A percentile compares a stretch with the other conserved stretches of the same genome.
Evolutionary conservation across 306 rosid genomes (phyloP).

Genomic region (Arachis stenosperma): DNA sequence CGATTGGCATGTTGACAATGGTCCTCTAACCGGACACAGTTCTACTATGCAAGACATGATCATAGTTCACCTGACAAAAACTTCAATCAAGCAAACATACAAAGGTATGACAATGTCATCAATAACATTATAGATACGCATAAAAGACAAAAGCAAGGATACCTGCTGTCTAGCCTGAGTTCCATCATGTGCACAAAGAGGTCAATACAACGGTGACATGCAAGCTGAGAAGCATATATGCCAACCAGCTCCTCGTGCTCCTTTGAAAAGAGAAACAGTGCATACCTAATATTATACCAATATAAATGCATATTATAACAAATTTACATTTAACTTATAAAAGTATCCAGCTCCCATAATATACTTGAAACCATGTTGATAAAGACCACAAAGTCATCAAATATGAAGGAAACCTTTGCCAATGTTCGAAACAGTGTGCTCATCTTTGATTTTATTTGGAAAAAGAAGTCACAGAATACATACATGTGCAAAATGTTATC

Average conservation of each 20-base stretch:
- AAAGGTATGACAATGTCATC: conserved; percentile 20
- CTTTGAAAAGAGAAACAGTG: conserved; percentile 90
- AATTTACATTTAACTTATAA: conserved; percentile 33
- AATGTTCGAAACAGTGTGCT: conserved; percentile 19
- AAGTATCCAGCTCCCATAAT: conserved; percentile 24
- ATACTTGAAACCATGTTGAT: conserved; percentile 26
- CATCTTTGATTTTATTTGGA: conserved; percentile 27
- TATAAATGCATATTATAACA: conserved; percentile 21
- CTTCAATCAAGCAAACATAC: background rate
- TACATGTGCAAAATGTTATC: conserved; percentile 95
- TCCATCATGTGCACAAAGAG: conserved; percentile 99
- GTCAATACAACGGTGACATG: conserved; percentile 85
- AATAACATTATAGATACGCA: conserved; percentile 1
- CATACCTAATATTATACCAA: conserved; percentile 72
- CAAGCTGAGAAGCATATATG: conserved; percentile 96
- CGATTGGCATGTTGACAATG: conserved; percentile 6
- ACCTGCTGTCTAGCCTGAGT: conserved; percentile 93
- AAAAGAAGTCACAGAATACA: conserved; percentile 44
- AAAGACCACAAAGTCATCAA: conserved; percentile 24
- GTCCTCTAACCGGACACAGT: conserved; percentile 3
- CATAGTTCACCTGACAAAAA: conserved; percentile 16
- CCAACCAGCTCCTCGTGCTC: conserved; percentile 98
- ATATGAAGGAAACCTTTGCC: conserved; percentile 28
- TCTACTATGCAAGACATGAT: conserved; percentile 15
- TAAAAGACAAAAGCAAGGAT: conserved; percentile 29